A percentile compares a stretch with the other conserved stretches of the same genome.
Evolutionary conservation across 768 basidiomycete genomes (phyloP).

Genomic region (Lanmaoa pseudosensibilis): DNA sequence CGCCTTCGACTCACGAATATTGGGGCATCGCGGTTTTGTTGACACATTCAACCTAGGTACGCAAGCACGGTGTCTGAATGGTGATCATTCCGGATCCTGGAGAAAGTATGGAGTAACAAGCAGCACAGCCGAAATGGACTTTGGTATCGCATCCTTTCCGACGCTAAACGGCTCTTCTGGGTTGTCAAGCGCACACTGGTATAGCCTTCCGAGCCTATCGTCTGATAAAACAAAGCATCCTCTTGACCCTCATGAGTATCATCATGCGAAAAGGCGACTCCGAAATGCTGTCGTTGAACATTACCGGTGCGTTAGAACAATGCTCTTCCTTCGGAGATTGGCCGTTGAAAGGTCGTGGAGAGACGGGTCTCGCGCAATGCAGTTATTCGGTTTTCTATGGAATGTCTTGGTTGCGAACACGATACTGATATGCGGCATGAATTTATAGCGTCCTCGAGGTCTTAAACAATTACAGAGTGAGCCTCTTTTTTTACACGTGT

Average conservation of each 20-base stretch:
- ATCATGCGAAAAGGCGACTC: conserved; percentile 79
- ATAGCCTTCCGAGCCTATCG: neutral
- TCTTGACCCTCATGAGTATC: conserved; percentile 75
- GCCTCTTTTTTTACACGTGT: neutral
- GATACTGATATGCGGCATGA: conserved; percentile 10
- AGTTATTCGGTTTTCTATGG: neutral
- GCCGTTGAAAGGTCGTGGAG: neutral
- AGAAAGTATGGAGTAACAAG: neutral
- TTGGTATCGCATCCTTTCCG: neutral
- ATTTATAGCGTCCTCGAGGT: conserved; percentile 67
- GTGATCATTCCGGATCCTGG: neutral
- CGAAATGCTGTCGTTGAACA: conserved; percentile 82
- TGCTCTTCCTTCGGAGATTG: neutral
- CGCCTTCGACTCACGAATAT: neutral
- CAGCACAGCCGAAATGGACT: neutral
- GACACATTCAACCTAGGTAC: neutral
- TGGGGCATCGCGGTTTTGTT: neutral
- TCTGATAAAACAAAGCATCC: neutral
- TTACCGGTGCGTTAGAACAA: conserved; percentile 55
- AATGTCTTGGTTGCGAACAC: neutral
- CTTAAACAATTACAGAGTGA: conserved; percentile 85
- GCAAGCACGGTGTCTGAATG: neutral
- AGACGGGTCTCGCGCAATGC: neutral
- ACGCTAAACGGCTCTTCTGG: neutral
- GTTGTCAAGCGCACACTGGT: neutral